A percentile compares a stretch with the other conserved stretches of the same genome.
Evolutionary conservation across 164 flowering plant species (phyloP).

Genomic region (Nymphaea colorata): DNA sequence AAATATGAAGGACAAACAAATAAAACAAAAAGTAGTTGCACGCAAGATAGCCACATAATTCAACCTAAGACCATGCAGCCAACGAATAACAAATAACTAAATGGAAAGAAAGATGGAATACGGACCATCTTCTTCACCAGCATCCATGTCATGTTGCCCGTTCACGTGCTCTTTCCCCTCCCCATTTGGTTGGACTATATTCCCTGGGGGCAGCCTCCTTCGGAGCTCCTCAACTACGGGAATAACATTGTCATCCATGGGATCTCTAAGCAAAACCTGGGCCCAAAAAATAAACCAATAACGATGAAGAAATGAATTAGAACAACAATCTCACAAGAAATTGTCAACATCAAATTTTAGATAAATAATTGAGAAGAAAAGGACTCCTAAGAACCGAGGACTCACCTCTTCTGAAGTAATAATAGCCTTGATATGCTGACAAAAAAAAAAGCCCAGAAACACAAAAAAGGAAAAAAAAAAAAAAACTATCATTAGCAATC

Average conservation of each 20-base stretch:
- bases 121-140: conserved; percentile 64
- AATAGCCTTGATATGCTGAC: conserved; percentile 91
- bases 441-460: conserved; percentile 1
- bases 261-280: conserved; percentile 86
- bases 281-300: conserved; percentile 3
- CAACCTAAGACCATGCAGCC: too few relatives aligned
- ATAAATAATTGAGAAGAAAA: neutral
- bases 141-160: conserved; percentile 49
- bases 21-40: too few relatives aligned
- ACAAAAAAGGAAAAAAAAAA: neutral
- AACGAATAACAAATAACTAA: too few relatives aligned
- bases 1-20: too few relatives aligned
- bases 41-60: neutral
- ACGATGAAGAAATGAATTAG: neutral
- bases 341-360: neutral
- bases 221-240: conserved; percentile 88
- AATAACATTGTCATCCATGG: conserved; percentile 69
- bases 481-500: neutral
- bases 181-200: conserved; percentile 24
- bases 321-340: neutral
- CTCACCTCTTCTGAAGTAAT: conserved; percentile 89
- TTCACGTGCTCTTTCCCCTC: conserved; percentile 35
- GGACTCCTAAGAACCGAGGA: neutral
- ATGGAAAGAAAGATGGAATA: neutral
- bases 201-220: conserved; percentile 49